Evolutionary conservation across 164 flowering plant genomes (phyloP).

Genomic region (Umbilicus rupestris): DNA sequence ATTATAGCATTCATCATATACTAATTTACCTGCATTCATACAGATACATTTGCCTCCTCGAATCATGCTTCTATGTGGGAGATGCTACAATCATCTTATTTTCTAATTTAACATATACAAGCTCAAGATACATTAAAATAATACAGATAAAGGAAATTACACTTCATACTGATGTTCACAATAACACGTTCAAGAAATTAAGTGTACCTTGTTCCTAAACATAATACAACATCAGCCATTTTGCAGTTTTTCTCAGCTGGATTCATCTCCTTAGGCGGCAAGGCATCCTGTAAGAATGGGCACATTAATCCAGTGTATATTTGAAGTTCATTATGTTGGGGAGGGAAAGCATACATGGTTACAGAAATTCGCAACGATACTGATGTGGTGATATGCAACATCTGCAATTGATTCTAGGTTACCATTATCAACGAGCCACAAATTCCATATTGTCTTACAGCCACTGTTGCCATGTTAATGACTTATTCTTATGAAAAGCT

Average conservation of each 20-base stretch:
- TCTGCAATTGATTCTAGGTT: neutral
- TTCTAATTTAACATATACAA: no score
- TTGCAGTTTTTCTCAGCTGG: slow-evolving; percentile 81
- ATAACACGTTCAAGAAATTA: neutral
- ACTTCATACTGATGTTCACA: neutral
- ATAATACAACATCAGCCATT: slow-evolving; percentile 82
- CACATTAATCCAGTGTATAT: neutral
- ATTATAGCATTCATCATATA: no score
- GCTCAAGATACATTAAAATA: no score
- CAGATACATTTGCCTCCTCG: no score
- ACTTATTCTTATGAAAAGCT: neutral
- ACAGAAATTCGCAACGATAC: neutral
- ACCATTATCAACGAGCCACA: neutral
- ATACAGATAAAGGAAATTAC: no score
- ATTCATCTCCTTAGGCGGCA: slow-evolving; percentile 82
- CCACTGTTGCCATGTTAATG: neutral
- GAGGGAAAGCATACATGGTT: neutral
- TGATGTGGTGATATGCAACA: no score
- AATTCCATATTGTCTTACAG: neutral
- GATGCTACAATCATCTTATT: no score
- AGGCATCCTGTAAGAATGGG: slow-evolving; percentile 53
- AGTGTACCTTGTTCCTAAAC: slow-evolving; percentile 87
- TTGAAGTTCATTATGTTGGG: neutral
- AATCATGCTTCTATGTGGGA: no score
- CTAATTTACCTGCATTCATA: no score